Evolutionary conservation across 1,139 yeast species (phyloP), one percentile per base, ranked within the genome.

Genomic region (Nakaseomyces uthaithaninus): DNA sequence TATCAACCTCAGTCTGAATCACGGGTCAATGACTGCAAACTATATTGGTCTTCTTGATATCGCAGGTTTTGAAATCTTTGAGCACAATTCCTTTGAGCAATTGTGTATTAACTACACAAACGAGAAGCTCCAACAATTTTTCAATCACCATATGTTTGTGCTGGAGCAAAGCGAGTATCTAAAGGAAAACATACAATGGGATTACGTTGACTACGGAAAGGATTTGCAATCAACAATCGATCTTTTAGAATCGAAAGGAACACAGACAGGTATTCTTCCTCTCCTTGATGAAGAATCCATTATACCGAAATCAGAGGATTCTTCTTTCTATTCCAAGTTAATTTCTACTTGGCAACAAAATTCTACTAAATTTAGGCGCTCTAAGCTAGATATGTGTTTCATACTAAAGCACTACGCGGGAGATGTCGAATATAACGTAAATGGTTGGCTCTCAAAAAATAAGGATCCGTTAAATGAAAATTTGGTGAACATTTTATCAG

Each of bases 91-190:
- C 1, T 91, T 93, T 60, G 99, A 93, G 60, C 99, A 93, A 63
- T 71, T 93, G 34, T 91, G 98, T 64, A 93, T 93, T 58, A 93
- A 93, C 57, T 91, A 85, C 60, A 91, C 98, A 38, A 93, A 93
- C 62, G 99, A 93, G 63, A 87, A 85, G 57, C 69, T 93, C 36
- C 98, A 93, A 62, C 98, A 93, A 60, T 91, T 87, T 57, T 93
- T 93, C 72, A 93, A 93, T 58, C 98, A 93, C 60, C 97, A 91
- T 62, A 89, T 94, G 75, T 93, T 93, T 66, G 94, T 89, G 11
- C 70, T 93, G 33, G 99, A 93, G 61, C 99, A 93, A 63, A 89
- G 89, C 57, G 98, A 93, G 63, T 93, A 93, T 55, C 66, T 89
- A 46, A 75, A 87, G 43, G 98, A 93, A 64, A 85, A 87, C 50